phyloP scores from a whole-genome alignment of 495 filamentous ascomycete genomes.

The Cudoniella acicularis region DNA sequence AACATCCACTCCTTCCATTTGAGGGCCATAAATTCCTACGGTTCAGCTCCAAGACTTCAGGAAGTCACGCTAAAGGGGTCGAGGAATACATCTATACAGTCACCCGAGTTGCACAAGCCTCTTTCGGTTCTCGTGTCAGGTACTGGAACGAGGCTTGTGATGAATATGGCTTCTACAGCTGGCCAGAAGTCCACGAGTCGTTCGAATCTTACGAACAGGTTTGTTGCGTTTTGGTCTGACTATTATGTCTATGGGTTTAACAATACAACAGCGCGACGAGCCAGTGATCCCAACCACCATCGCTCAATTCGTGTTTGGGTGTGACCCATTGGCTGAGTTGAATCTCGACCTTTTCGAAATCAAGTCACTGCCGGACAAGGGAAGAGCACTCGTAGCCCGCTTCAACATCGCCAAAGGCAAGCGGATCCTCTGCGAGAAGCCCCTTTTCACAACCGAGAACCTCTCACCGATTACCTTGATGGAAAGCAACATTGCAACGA shows the following conservation, averaged over 20 bases:
- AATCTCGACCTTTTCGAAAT: conserved; percentile 26
- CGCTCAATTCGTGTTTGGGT: conserved; percentile 13
- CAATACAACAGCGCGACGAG: conserved; percentile 11
- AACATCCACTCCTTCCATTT: conserved; percentile 30
- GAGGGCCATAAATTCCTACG: conserved; percentile 32
- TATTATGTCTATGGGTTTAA: background rate
- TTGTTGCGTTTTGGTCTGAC: conserved; percentile 5
- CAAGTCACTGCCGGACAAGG: conserved; percentile 32
- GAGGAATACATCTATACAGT: conserved; percentile 15
- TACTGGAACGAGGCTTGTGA: conserved; percentile 13
- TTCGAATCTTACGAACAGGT: conserved; percentile 20
- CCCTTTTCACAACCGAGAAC: conserved; percentile 31
- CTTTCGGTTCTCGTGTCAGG: conserved; percentile 19
- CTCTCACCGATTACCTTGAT: conserved; percentile 18
- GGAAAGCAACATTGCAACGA: conserved; percentile 27
- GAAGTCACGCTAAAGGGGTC: conserved; percentile 16
- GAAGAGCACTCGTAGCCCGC: conserved; percentile 34
- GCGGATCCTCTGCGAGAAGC: conserved; percentile 35
- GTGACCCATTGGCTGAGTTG: conserved; percentile 13
- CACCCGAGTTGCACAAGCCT: conserved; percentile 1
- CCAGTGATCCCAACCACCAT: conserved; percentile 15
- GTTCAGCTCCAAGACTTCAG: conserved; percentile 31
- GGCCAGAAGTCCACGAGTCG: conserved; percentile 16
- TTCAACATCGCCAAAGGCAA: conserved; percentile 35
- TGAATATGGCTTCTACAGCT: conserved; percentile 12